Percentiles rank a stretch among this genome's conserved stretches.
Evolutionary conservation across 1,139 yeast species (phyloP).

Genomic region (Yamadazyma jaroonii): DNA sequence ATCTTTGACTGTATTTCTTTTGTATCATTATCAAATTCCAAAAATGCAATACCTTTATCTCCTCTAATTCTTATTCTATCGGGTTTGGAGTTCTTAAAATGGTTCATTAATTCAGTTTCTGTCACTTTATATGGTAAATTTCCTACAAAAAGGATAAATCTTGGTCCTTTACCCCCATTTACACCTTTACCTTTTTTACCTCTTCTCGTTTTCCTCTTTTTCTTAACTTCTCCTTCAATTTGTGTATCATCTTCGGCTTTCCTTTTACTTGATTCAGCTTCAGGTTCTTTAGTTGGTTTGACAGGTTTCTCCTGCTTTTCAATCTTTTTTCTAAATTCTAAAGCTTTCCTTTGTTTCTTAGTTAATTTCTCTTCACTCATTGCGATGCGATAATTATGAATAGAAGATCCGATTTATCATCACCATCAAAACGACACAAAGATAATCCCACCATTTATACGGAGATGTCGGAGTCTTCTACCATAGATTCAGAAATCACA

Average conservation of each 20-base stretch:
- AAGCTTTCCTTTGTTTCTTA: constrained; percentile 77
- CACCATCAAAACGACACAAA: constrained; percentile 4
- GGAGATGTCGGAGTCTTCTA: too few relatives aligned
- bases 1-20: constrained; percentile 70
- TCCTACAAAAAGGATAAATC: constrained; percentile 89
- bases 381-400: constrained; percentile 7
- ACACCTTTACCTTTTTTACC: constrained; percentile 67
- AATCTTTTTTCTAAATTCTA: constrained; percentile 50
- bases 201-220: constrained; percentile 75
- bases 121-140: constrained; percentile 76
- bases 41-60: constrained; percentile 89
- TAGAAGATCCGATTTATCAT: constrained; percentile 2
- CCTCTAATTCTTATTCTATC: constrained; percentile 72
- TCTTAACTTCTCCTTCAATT: constrained; percentile 33
- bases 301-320: constrained; percentile 32
- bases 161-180: constrained; percentile 53
- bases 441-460: neutral
- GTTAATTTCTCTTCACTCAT: constrained; percentile 46
- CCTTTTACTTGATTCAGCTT: constrained; percentile 15
- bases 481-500: too few relatives aligned
- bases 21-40: constrained; percentile 71
- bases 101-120: constrained; percentile 61
- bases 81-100: constrained; percentile 74
- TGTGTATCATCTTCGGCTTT: constrained; percentile 14
- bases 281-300: constrained; percentile 15